Evolutionary conservation across 1,284 basidiomycete species (phyloP), one percentile per base, ranked within the genome.

Genomic region (Pseudozyma sp.): DNA sequence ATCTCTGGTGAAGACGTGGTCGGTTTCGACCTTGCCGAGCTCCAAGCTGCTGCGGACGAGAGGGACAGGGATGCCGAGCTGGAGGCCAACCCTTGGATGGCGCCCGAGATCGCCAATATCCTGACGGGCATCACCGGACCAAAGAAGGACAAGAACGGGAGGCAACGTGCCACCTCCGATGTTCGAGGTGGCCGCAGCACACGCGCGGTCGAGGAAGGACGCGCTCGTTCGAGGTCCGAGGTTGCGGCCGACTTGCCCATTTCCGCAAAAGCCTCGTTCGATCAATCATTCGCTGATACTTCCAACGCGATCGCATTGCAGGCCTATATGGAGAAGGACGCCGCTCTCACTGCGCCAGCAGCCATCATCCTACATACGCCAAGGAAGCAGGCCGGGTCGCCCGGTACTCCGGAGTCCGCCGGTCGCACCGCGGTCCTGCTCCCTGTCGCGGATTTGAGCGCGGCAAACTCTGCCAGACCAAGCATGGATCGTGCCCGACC

Each of bases 21-120:
- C n/a, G 68, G 61, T 14, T 63, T 62, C 48, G 55, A 56, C 49
- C 39, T 73, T 19, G 56, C 68, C 35, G 66, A 72, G 42, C 47
- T 68, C 29, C 69, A 72, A 59, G 69, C 58, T n/a, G 62, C 59
- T 39, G 58, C 46, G 10, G 62, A 76, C 30, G 43, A 60, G 46
- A 31, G 53, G 10, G 66, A 74, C 39, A 42, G 34, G 24, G 57
- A 61, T 3, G 66, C 50, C 39, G 73, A 68, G 45, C 53, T 46
- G 14, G 60, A 61, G 19, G 61, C 57, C 29, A 72, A 72, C 34
- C 54, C 48, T 5, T 70, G 68, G 66, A 69, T 78, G 73, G 72
- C 72, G n/a, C 75, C 75, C 43, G 75, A 78, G 53, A 60, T 78
- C 13, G 68, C 65, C 37, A 52, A 57, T 14, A 49, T 78, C 29